Evolutionary conservation across 2,329 filamentous ascomycete genomes (phyloP), one percentile per base, ranked within the genome.

Genomic region (Aspergillus ibericus): DNA sequence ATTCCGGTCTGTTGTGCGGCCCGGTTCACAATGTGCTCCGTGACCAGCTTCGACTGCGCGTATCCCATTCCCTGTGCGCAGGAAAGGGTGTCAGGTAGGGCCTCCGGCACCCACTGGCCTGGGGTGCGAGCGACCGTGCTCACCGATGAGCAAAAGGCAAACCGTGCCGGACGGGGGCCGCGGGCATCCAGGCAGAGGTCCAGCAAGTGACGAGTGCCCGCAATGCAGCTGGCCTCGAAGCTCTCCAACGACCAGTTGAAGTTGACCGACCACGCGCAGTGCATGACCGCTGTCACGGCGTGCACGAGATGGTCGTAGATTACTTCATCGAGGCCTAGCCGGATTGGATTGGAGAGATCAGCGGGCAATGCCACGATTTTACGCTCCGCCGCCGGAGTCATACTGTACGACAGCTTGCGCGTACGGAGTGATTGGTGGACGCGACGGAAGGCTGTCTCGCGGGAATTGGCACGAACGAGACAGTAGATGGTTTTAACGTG

Each of bases 231-330:
- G 44, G 77, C 75, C 47, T 79, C 79, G 65, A 88, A 88, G 61
- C 80, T 83, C 25, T 72, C 73, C 1, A 88, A 73, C 2, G 80
- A 78, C 59, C 85, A 76, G 34, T 80, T 81, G 73, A 88, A 88
- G 69, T 88, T 88, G 18, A 88, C 86, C 1, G 82, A 78, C 86
- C 86, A 88, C n/a, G 85, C 85, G 7, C 85, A 78, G 67, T 88
- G 86, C 53, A 90, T 80, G n/a, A 91, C 77, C 1, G 80, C 69
- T 1, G 81, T 83, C 0, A 78, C 72, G 47, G 80, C 73, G 3
- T 63, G 59, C 2, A 72, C 70, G 0, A 87, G 65, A 3, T 70
- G 55, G 0, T 70, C 52, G 65, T 83, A 82, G 4, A 72, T 65
- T 0, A 73, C 65, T 2, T 70, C 60, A 5, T 74, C 66, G 2